Evolutionary conservation across 352 stramenopile genomes (phyloP).

Genomic region (Phytophthora hibernalis): DNA sequence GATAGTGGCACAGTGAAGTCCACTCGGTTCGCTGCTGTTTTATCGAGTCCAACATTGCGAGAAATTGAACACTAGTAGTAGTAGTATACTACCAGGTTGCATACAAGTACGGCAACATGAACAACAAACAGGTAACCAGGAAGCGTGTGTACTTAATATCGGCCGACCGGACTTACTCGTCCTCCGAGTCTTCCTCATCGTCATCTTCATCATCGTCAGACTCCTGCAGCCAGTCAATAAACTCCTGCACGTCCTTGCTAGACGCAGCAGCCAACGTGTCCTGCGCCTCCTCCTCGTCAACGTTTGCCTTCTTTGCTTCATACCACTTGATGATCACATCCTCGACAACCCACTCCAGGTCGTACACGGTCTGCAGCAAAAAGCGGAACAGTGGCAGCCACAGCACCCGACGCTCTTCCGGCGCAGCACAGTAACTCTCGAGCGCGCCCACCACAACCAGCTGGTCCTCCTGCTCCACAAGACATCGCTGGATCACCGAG

Average conservation of each 20-base stretch:
- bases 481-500: slow-evolving; percentile 91
- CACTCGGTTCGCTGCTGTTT: too few species aligned
- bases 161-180: slow-evolving; percentile 18
- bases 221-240: slow-evolving; percentile 94
- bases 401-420: slow-evolving; percentile 51
- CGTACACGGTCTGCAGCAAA: slow-evolving; percentile 93
- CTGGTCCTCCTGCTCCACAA: slow-evolving; percentile 82
- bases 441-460: slow-evolving; percentile 65
- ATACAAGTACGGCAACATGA: background rate
- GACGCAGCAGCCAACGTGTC: slow-evolving; percentile 47
- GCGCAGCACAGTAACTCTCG: slow-evolving; percentile 58
- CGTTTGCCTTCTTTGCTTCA: slow-evolving; percentile 28
- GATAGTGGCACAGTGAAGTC: too few species aligned
- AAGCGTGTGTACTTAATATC: slow-evolving; percentile 19
- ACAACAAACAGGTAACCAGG: background rate
- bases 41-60: too few species aligned
- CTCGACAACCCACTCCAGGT: slow-evolving; percentile 93
- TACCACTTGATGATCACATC: slow-evolving; percentile 94
- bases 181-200: slow-evolving; percentile 37
- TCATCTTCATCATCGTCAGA: slow-evolving; percentile 60
- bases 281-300: slow-evolving; percentile 6
- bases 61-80: too few species aligned
- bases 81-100: too few species aligned
- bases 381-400: slow-evolving; percentile 93
- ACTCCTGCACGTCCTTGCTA: slow-evolving; percentile 89